These are phyloP conservation scores for Tolypocladium capitatum DNA, from an alignment of 2,329 filamentous ascomycete species.

Conservation along the genomic window DNA sequence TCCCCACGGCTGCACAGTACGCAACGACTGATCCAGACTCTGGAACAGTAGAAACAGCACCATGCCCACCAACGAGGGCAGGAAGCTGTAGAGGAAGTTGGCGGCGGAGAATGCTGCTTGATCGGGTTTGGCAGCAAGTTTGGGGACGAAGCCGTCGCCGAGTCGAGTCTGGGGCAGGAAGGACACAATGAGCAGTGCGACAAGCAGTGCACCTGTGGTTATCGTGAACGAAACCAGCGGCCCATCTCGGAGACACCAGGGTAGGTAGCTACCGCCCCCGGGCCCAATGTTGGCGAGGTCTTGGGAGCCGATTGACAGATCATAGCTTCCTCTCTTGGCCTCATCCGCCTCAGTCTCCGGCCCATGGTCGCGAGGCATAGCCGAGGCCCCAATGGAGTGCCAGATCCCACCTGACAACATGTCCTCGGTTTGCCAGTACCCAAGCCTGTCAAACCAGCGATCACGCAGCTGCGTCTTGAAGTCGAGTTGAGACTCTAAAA, in stretches of 20 bases:
- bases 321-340: conserved; percentile 16
- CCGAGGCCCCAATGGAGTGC: conserved; percentile 56
- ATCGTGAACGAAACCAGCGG: conserved; percentile 54
- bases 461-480: conserved; percentile 40
- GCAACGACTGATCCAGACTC: conserved; percentile 50
- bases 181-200: conserved; percentile 63
- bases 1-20: conserved; percentile 56
- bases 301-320: conserved; percentile 17
- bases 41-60: conserved; percentile 55
- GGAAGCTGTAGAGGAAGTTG: conserved; percentile 75
- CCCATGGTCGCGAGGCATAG: conserved; percentile 14
- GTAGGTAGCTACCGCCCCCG: conserved; percentile 48
- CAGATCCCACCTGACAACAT: conserved; percentile 53
- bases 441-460: conserved; percentile 57
- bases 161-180: conserved; percentile 60
- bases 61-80: conserved; percentile 56
- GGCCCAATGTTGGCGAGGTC: conserved; percentile 14
- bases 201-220: conserved; percentile 45
- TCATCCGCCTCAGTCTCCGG: conserved; percentile 11
- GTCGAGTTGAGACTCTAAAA: conserved; percentile 35
- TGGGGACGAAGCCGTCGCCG: conserved; percentile 56
- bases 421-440: conserved; percentile 68
- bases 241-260: conserved; percentile 59
- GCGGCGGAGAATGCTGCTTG: conserved; percentile 63
- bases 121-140: conserved; percentile 47